Percentiles rank a stretch among this genome's conserved stretches.
Conservation (phyloP, 225 moss, liverwort and hornwort genomes). For the Pseudoscleropodium purum region DNA sequence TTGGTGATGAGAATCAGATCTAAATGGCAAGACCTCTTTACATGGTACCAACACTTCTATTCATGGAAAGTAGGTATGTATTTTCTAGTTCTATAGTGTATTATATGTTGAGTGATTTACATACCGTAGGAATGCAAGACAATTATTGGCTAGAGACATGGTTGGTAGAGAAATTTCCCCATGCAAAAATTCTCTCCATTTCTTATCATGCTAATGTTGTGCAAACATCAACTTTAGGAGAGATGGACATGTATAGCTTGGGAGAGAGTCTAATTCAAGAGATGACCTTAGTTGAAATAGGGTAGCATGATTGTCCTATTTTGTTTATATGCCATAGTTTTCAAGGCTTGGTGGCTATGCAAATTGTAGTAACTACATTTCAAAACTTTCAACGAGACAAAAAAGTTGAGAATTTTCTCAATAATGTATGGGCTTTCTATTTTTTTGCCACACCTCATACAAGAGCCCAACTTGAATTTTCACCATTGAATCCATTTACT, state of each 20-base stretch:
- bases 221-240: neutral
- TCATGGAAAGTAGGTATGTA: neutral
- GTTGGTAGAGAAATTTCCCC: neutral
- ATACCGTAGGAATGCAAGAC: neutral
- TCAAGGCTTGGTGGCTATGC: neutral
- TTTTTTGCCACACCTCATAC: neutral
- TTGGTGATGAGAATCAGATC: neutral
- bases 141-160: neutral
- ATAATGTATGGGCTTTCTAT: fast-evolving
- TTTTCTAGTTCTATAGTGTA: neutral
- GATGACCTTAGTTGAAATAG: neutral
- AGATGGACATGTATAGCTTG: neutral
- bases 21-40: neutral
- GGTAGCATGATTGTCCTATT: neutral
- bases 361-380: neutral
- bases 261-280: neutral
- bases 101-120: fast-evolving
- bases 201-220: neutral
- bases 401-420: neutral
- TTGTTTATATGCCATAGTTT: neutral
- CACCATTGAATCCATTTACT: neutral
- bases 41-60: fast-evolving
- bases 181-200: neutral
- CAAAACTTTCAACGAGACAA: neutral
- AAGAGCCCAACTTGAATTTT: neutral